These are phyloP conservation scores for Puccinia horiana DNA, from an alignment of 1,284 basidiomycete species.

Conservation along the genomic window DNA sequence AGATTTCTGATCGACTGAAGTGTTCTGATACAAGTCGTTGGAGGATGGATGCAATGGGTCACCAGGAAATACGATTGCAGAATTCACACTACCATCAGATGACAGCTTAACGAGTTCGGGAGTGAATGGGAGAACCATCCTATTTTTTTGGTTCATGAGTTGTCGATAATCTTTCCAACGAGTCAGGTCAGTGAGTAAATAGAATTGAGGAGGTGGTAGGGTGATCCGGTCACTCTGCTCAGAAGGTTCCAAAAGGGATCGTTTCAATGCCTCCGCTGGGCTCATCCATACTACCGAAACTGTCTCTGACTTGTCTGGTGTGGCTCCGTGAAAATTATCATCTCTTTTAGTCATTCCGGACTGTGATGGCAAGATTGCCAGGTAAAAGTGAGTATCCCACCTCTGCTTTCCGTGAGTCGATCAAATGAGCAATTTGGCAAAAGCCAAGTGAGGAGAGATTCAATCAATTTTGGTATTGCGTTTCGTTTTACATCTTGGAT, in stretches of 20 bases:
- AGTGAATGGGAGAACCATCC: slow-evolving; percentile 13
- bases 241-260: not conserved
- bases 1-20: not conserved
- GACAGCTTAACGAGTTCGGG: slow-evolving; percentile 33
- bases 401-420: slow-evolving; percentile 51
- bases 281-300: slow-evolving; percentile 52
- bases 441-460: not conserved
- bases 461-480: not conserved
- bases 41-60: slow-evolving; percentile 41
- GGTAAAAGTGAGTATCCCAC: slow-evolving; percentile 56
- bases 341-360: not conserved
- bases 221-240: slow-evolving; percentile 20
- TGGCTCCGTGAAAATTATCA: slow-evolving; percentile 2
- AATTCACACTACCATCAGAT: not conserved
- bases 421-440: slow-evolving; percentile 37
- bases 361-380: slow-evolving; percentile 51
- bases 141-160: not conserved
- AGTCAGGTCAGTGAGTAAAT: slow-evolving; percentile 52
- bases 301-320: slow-evolving; percentile 51
- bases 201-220: slow-evolving; percentile 54
- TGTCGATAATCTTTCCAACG: slow-evolving; percentile 28
- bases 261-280: slow-evolving; percentile 50
- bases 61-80: slow-evolving; percentile 28
- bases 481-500: not conserved
- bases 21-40: not conserved